These are phyloP conservation scores for Cryphonectria carpinicola DNA, from an alignment of 2,329 filamentous ascomycete genomes.

Conservation along the genomic window DNA sequence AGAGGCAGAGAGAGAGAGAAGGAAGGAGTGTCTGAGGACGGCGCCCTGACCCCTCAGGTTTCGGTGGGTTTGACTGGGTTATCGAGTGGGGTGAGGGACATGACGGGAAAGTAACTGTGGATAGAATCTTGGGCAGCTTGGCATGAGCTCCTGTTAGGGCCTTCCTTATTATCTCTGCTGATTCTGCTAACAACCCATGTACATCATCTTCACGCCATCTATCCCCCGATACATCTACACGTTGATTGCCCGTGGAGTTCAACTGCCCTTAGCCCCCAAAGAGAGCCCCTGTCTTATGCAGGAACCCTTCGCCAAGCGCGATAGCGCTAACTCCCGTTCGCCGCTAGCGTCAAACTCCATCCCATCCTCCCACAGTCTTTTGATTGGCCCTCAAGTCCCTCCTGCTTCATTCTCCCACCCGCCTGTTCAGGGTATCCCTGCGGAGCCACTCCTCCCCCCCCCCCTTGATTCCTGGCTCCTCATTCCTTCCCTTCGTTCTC, in stretches of 20 bases:
- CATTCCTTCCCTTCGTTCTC: background rate
- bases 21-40: slow-evolving; percentile 11
- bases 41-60: background rate
- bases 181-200: background rate
- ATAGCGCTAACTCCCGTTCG: slow-evolving; percentile 24
- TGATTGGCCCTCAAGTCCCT: slow-evolving; percentile 18
- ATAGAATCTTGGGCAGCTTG: background rate
- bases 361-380: slow-evolving; percentile 4
- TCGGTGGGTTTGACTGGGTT: background rate
- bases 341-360: slow-evolving; percentile 27
- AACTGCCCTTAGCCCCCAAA: background rate
- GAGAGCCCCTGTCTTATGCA: slow-evolving; percentile 21
- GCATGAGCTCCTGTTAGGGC: background rate
- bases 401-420: slow-evolving; percentile 3
- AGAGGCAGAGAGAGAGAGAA: background rate
- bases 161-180: too few relatives aligned
- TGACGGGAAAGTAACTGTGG: slow-evolving; percentile 1
- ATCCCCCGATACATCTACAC: background rate
- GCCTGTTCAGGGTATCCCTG: slow-evolving; percentile 2
- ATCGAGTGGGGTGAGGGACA: background rate
- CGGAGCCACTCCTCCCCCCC: background rate
- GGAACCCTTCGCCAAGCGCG: slow-evolving; percentile 24
- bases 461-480: slow-evolving; percentile 6
- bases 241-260: slow-evolving; percentile 11
- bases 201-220: background rate